These are phyloP conservation scores for Osmozyma mogii DNA, from an alignment of 805 yeast genomes.

Conservation along the genomic window DNA sequence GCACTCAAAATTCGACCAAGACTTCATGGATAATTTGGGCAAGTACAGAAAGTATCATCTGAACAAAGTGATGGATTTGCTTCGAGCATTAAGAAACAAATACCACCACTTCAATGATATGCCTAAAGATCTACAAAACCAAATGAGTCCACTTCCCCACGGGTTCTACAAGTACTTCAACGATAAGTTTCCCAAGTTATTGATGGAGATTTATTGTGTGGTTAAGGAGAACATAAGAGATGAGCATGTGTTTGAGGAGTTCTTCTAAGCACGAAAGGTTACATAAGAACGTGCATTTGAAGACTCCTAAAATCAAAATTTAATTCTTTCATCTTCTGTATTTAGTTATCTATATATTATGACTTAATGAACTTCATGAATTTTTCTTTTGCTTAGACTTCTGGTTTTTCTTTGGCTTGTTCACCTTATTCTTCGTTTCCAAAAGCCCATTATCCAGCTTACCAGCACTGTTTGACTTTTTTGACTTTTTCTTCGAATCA, in stretches of 20 bases:
- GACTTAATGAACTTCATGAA: background rate
- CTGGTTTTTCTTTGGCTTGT: background rate
- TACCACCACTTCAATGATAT: constrained; percentile 91
- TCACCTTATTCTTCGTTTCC: background rate
- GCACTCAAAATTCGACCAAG: constrained; percentile 64
- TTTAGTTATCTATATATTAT: too few species aligned
- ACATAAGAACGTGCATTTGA: background rate
- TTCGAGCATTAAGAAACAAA: constrained; percentile 87
- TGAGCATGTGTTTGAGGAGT: constrained; percentile 51
- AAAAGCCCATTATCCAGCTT: too few species aligned
- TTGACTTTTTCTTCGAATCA: background rate
- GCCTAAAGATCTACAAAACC: constrained; percentile 53
- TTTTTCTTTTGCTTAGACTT: background rate
- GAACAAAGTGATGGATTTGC: constrained; percentile 70
- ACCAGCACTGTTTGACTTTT: constrained; percentile 2
- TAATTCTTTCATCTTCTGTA: too few species aligned
- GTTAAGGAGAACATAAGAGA: constrained; percentile 48
- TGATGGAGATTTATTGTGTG: constrained; percentile 66
- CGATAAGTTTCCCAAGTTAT: constrained; percentile 63
- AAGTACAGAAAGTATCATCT: constrained; percentile 84
- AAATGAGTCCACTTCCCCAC: constrained; percentile 74
- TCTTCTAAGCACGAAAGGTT: constrained; percentile 14
- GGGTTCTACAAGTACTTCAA: constrained; percentile 79
- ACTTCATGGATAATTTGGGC: constrained; percentile 76
- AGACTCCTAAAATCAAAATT: background rate